These are phyloP conservation scores for Otatea glauca DNA, from an alignment of 176 grass and related monocot species.

Conservation along the genomic window DNA sequence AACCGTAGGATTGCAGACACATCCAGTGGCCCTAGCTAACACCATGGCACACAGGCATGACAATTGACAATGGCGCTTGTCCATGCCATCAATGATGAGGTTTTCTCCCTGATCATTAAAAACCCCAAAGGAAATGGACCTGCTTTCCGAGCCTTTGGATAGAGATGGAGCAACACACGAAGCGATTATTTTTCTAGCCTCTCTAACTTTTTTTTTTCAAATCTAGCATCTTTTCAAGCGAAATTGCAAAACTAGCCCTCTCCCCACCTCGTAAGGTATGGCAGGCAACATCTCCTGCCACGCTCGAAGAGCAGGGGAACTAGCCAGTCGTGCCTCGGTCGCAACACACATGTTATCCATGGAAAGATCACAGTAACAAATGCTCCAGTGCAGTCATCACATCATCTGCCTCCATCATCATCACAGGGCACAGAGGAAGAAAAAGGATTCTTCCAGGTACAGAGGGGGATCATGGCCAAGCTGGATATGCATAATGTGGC, in stretches of 20 bases:
- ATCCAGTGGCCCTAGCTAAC: background rate
- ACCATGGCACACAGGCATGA: background rate
- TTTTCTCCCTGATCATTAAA: conserved; percentile 4
- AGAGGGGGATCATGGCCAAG: conserved; percentile 40
- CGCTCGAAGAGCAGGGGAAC: too few species aligned
- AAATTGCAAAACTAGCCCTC: too few species aligned
- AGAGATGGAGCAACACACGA: conserved; percentile 37
- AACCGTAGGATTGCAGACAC: conserved; percentile 3
- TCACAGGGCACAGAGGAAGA: background rate
- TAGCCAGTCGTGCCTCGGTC: too few species aligned
- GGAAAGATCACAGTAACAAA: background rate
- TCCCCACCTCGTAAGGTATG: too few species aligned
- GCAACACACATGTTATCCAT: conserved; percentile 24
- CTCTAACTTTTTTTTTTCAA: too few species aligned
- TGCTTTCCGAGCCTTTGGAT: background rate
- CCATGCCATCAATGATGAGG: conserved; percentile 16
- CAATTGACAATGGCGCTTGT: background rate
- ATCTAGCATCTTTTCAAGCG: too few species aligned
- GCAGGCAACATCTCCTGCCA: too few species aligned
- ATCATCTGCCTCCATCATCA: conserved; percentile 20
- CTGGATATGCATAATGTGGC: conserved; percentile 46
- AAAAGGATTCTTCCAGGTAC: background rate
- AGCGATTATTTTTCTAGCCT: too few species aligned
- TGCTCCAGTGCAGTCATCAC: background rate
- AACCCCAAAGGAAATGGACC: background rate